Evolutionary conservation across 2,329 filamentous ascomycete genomes (phyloP).

Genomic region (Aspergillus sergii): DNA sequence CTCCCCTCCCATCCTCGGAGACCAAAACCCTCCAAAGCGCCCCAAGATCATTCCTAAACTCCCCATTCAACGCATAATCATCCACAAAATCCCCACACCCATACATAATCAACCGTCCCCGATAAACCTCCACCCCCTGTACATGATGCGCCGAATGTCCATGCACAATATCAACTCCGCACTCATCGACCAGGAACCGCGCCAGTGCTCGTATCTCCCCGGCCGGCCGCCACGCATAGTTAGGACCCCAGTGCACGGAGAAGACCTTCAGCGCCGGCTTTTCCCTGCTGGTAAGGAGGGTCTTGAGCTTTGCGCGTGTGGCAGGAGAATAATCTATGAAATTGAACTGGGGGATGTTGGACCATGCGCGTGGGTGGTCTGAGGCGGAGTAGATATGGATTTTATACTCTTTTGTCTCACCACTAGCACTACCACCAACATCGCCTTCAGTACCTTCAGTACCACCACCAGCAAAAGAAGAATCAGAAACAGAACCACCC

Average conservation of each 20-base stretch:
- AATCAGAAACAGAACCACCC: not conserved
- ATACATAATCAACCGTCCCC: conserved; percentile 41
- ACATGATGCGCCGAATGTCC: conserved; percentile 47
- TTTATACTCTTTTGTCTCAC: not conserved
- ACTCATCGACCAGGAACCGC: conserved; percentile 45
- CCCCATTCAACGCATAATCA: conserved; percentile 40
- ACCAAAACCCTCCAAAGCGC: conserved; percentile 43
- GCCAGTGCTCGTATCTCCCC: conserved; percentile 36
- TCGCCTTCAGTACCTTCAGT: not conserved
- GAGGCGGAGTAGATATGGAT: not conserved
- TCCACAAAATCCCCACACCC: conserved; percentile 49
- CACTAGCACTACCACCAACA: not conserved
- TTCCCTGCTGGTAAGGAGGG: conserved; percentile 21
- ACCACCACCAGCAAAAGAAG: not conserved
- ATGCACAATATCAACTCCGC: conserved; percentile 45
- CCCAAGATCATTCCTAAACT: conserved; percentile 44
- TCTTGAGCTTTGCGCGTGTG: not conserved
- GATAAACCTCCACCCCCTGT: conserved; percentile 44
- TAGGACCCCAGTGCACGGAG: conserved; percentile 46
- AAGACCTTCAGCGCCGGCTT: conserved; percentile 38
- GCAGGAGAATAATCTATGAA: not conserved
- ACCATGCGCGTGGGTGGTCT: not conserved
- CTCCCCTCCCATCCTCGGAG: conserved; percentile 9
- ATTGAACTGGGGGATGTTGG: not conserved
- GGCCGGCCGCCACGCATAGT: conserved; percentile 41